Base-by-base conservation (phyloP, 2,329 filamentous ascomycete genomes). In the Cadophora luteo-olivacea region DNA sequence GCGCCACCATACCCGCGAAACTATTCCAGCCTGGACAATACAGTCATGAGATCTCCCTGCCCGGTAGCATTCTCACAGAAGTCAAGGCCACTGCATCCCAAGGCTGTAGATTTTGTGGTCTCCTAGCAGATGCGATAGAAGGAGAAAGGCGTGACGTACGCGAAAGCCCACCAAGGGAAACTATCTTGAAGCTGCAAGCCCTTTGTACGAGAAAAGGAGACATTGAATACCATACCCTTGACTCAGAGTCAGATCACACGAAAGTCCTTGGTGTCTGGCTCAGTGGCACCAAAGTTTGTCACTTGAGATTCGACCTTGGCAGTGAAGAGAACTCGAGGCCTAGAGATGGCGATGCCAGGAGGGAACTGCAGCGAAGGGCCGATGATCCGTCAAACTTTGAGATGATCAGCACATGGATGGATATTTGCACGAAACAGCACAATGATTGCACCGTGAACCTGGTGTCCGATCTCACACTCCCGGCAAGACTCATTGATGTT, bases 381-480 rank as follows among this genome's bases (percentile, higher is more conserved):
- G 33, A 60, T 25, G n/a, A 60, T 41, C 33, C 33, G 9, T 41
- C 55, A 9, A 57, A 57, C 19, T 57, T 57, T 38, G 54, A 32
- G 1, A 6, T 57, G 29, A 38, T 38, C 32, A 57, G 33, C 4
- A n/a, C 4, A 9, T 57, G 54, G 54, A 12, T 57, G 33, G 29
- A 38, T 36, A 9, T 36, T 22, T 57, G 54, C 36, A 57, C 54
- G 7, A 38, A 57, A 38, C 29, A 57, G 11, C 54, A 57, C n/a
- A 24, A 57, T 4, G 32, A 38, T 12, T 57, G 54, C 54, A 22
- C 54, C 3, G 22, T 38, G 29, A 57, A 57, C 19, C 29, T 36
- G 1, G 29, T 36, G 14, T 57, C 54, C 19, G 54, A 57, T 38
- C 29, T 36, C 7, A 36, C 33, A 6, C 54, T 57, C 36, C 54